Evolutionary conservation across 805 yeast species (phyloP).

Genomic region (Kodamaea leandrae): DNA sequence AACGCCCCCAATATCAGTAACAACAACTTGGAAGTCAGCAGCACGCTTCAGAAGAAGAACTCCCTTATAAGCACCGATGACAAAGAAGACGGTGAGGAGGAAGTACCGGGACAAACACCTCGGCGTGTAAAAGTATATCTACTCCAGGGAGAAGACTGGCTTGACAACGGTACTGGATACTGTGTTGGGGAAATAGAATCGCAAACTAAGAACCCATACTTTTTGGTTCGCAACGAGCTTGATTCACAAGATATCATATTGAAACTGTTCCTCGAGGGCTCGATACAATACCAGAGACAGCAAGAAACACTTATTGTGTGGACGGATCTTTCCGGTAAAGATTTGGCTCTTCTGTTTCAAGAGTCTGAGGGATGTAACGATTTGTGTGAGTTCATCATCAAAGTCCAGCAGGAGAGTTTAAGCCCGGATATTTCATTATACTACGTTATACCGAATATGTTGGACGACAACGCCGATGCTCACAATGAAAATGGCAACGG

Average conservation of each 20-base stretch:
- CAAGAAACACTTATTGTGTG: constrained; percentile 93
- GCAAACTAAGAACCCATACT: constrained; percentile 45
- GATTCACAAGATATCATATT: constrained; percentile 58
- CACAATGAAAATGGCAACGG: constrained; percentile 34
- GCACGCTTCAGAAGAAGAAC: background rate
- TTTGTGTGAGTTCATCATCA: constrained; percentile 75
- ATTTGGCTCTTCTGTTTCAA: constrained; percentile 87
- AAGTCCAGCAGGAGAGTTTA: constrained; percentile 53
- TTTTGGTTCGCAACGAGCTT: constrained; percentile 71
- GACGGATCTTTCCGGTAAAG: constrained; percentile 74
- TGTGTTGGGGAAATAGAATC: constrained; percentile 67
- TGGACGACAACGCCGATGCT: constrained; percentile 13
- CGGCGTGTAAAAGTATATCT: constrained; percentile 90
- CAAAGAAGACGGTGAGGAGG: constrained; percentile 1
- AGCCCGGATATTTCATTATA: constrained; percentile 66
- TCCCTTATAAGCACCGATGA: background rate
- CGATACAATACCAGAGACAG: constrained; percentile 85
- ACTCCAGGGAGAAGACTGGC: constrained; percentile 79
- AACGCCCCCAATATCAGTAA: background rate
- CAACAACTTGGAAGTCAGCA: background rate
- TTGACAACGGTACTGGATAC: constrained; percentile 89
- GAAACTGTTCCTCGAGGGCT: constrained; percentile 65
- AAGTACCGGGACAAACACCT: constrained; percentile 34
- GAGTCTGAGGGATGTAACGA: constrained; percentile 86
- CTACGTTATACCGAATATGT: constrained; percentile 53